A percentile compares a stretch with the other conserved stretches of the same genome.
Conservation (phyloP, 345 rosid genomes). For the Camelina sativa region DNA sequence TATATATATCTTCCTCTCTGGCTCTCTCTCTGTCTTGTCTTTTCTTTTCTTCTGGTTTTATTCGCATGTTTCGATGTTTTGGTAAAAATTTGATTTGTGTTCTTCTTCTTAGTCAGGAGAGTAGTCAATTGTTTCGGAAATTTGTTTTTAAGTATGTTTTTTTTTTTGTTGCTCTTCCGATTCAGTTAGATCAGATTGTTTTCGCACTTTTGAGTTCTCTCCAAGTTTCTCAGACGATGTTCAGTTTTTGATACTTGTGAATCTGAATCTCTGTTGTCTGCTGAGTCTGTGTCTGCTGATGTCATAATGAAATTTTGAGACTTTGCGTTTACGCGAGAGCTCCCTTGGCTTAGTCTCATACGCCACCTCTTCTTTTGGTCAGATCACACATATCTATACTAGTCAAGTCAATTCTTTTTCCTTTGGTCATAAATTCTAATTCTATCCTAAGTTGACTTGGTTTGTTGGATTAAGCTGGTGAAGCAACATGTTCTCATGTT, state of each 20-base stretch:
- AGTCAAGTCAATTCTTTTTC: slow-evolving; percentile 25
- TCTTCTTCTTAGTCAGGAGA: slow-evolving; percentile 7
- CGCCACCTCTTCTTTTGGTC: slow-evolving; percentile 26
- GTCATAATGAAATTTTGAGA: slow-evolving; percentile 32
- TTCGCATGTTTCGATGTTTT: neutral
- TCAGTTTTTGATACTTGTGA: slow-evolving; percentile 15
- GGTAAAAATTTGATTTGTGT: neutral
- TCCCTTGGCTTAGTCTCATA: slow-evolving; percentile 18
- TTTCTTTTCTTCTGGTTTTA: too few relatives aligned
- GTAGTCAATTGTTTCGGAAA: neutral
- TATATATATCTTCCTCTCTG: slow-evolving; percentile 14
- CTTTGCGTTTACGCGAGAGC: slow-evolving; percentile 43
- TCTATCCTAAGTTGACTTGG: slow-evolving; percentile 23
- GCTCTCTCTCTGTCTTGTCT: slow-evolving; percentile 28
- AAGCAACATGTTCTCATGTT: slow-evolving; percentile 19
- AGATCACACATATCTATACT: neutral
- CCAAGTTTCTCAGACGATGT: neutral
- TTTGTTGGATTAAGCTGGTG: neutral
- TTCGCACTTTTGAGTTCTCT: neutral
- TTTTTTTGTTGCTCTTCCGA: neutral
- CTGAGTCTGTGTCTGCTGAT: slow-evolving; percentile 28
- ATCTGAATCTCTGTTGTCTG: slow-evolving; percentile 35
- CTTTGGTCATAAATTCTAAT: neutral
- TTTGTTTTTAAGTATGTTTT: slow-evolving; percentile 1
- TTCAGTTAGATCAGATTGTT: neutral